Conservation (phyloP, 2,329 filamentous ascomycete species). For the Apiospora sp. region DNA sequence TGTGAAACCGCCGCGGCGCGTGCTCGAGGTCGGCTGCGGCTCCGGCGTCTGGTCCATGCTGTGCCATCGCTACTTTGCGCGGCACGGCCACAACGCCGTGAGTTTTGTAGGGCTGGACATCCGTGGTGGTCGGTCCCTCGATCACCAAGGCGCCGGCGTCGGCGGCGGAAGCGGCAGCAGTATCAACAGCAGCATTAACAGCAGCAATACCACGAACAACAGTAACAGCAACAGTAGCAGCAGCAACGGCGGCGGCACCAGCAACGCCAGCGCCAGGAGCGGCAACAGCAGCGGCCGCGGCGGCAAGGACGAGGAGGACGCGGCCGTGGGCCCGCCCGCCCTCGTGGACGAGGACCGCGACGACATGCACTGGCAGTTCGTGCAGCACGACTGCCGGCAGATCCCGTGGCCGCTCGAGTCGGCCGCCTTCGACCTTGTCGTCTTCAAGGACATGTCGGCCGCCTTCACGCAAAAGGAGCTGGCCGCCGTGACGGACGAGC, state of each 20-base stretch:
- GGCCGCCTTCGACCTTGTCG: constrained; percentile 28
- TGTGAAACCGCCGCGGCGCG: constrained; percentile 54
- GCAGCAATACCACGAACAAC: not conserved
- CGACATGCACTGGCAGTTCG: constrained; percentile 56
- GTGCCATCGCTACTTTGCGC: constrained; percentile 36
- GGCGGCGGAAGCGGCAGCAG: not conserved
- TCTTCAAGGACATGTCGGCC: constrained; percentile 26
- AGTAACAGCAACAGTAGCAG: no score
- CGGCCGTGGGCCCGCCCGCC: constrained; percentile 16
- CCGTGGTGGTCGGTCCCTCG: not conserved
- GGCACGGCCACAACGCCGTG: constrained; percentile 31
- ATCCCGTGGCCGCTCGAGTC: constrained; percentile 55
- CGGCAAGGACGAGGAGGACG: constrained; percentile 3
- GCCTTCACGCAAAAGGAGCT: constrained; percentile 65
- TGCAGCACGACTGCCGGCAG: constrained; percentile 68
- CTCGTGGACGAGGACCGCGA: constrained; percentile 24
- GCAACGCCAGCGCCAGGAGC: not conserved
- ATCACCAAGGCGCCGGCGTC: no score
- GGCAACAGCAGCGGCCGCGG: not conserved
- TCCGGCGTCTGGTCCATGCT: constrained; percentile 66
- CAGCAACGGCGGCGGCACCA: not conserved
- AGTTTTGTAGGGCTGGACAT: constrained; percentile 41
- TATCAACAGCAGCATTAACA: not conserved
- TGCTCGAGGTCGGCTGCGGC: constrained; percentile 70
- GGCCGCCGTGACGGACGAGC: constrained; percentile 65